phyloP scores from a whole-genome alignment of 495 filamentous ascomycete species.

The Tuber melanosporum region DNA sequence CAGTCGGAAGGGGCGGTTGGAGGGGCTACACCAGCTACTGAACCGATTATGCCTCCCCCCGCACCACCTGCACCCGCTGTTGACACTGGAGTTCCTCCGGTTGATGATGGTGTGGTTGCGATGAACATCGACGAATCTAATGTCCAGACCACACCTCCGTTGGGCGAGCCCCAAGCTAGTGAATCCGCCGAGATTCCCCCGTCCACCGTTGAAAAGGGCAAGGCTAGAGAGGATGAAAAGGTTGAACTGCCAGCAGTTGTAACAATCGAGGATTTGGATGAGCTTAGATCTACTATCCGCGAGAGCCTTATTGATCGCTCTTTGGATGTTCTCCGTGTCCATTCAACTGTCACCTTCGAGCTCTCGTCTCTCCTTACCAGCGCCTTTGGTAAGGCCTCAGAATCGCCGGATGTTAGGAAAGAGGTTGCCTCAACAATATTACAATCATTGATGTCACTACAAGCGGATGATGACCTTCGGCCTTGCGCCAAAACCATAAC shows the following conservation, averaged over 20 bases:
- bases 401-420: conserved; percentile 57
- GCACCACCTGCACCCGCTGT: conserved; percentile 40
- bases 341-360: conserved; percentile 85
- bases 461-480: conserved; percentile 58
- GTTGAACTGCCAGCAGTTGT: conserved; percentile 43
- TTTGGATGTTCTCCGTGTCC: conserved; percentile 79
- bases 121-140: conserved; percentile 46
- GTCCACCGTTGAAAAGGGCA: conserved; percentile 32
- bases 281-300: conserved; percentile 63
- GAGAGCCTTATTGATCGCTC: conserved; percentile 78
- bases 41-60: conserved; percentile 21
- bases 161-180: conserved; percentile 37
- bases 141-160: conserved; percentile 40
- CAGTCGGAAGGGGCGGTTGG: conserved; percentile 17
- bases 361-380: conserved; percentile 77
- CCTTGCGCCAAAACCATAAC: conserved; percentile 74
- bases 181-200: conserved; percentile 41
- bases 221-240: conserved; percentile 37
- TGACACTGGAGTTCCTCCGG: conserved; percentile 19
- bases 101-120: conserved; percentile 38
- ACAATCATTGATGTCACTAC: conserved; percentile 78
- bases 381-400: conserved; percentile 62
- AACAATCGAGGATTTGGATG: conserved; percentile 78
- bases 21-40: conserved; percentile 14
- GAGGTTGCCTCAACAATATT: conserved; percentile 79